These are phyloP conservation scores for Trebouxia sp. DNA, from an alignment of 139 green algal species.

Conservation along the genomic window DNA sequence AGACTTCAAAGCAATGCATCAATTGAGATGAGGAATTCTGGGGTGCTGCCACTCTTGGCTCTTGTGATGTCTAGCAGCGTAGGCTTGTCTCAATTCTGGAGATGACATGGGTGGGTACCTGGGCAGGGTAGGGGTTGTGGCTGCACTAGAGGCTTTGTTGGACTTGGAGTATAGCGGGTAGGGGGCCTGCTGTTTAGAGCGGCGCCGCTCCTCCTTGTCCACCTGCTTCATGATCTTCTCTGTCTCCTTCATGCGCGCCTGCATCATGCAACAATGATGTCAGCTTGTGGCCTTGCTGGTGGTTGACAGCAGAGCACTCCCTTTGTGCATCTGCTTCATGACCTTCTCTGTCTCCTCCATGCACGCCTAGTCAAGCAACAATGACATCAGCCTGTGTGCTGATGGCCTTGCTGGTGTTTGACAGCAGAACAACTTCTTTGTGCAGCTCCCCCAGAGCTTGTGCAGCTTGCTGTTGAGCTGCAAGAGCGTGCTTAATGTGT, in stretches of 20 bases:
- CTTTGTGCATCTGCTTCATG: background rate
- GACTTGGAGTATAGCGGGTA: background rate
- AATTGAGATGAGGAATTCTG: too few species aligned
- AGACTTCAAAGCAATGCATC: too few species aligned
- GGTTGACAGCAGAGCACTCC: background rate
- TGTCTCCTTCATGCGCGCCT: constrained; percentile 36
- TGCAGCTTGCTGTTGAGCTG: too few species aligned
- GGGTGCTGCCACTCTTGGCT: too few species aligned
- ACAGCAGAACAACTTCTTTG: background rate
- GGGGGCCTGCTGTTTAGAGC: constrained; percentile 13
- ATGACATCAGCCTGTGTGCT: too few species aligned
- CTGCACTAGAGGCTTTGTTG: background rate
- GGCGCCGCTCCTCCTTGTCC: constrained; percentile 31
- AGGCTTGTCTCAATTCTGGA: too few species aligned
- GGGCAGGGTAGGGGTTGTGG: background rate
- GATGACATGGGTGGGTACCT: background rate
- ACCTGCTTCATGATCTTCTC: constrained; percentile 33
- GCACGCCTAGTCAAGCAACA: too few species aligned
- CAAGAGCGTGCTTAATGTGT: too few species aligned
- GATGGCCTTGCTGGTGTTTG: background rate
- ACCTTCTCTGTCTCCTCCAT: background rate
- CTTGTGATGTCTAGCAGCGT: too few species aligned
- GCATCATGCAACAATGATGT: background rate
- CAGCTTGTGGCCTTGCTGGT: too few species aligned
- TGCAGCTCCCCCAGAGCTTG: too few species aligned